These are phyloP conservation scores for Flaveria linearis DNA, from an alignment of 129 eudicot genomes.

Conservation along the genomic window DNA sequence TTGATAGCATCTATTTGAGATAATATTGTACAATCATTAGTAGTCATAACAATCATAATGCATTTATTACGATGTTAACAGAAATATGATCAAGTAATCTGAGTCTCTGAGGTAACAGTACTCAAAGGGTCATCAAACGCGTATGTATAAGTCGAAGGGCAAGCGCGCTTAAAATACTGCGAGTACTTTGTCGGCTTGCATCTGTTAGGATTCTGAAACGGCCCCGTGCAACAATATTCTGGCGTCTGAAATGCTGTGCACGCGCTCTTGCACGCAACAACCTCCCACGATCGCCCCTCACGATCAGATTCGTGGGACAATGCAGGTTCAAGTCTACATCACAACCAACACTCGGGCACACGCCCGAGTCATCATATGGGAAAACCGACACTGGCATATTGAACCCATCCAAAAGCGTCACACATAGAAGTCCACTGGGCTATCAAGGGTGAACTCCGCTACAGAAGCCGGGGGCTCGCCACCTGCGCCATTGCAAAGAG, in stretches of 20 bases:
- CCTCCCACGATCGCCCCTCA: conserved; percentile 5
- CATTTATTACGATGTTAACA: conserved; percentile 14
- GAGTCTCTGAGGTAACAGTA: conserved; percentile 20
- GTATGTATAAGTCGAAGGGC: neutral
- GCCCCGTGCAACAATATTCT: conserved; percentile 15
- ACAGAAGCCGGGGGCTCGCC: conserved; percentile 9
- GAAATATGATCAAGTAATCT: conserved; percentile 13
- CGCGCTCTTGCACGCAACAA: conserved; percentile 18
- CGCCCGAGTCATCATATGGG: conserved; percentile 17
- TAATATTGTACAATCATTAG: neutral
- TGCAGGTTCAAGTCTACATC: conserved; percentile 9
- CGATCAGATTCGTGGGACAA: conserved; percentile 15
- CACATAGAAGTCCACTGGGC: conserved; percentile 14
- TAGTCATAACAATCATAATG: conserved; percentile 13
- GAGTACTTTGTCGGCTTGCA: conserved; percentile 23
- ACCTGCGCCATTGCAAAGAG: conserved; percentile 17
- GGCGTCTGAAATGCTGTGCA: conserved; percentile 15
- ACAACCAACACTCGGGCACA: conserved; percentile 8
- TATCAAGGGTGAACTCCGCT: conserved; percentile 16
- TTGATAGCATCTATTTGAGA: neutral
- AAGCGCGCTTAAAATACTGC: conserved; percentile 9
- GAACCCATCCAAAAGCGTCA: conserved; percentile 10
- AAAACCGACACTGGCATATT: neutral
- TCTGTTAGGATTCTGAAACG: conserved; percentile 14
- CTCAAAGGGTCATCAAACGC: conserved; percentile 13